phyloP scores from a whole-genome alignment of 164 flowering plant species.

The Aristolochia fimbriata region DNA sequence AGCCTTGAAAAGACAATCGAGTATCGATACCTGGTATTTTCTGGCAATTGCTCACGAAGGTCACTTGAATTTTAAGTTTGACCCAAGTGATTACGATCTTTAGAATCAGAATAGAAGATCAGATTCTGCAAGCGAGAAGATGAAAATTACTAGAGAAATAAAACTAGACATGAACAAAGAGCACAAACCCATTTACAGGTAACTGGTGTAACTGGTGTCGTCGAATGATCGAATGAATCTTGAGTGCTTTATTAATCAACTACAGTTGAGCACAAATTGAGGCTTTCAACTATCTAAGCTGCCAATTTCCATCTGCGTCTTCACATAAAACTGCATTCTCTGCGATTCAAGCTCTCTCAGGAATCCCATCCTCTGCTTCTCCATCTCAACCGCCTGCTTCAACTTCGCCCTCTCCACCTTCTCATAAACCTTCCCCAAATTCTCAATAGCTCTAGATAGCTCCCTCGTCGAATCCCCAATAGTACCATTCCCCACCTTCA shows the following conservation, averaged over 20 bases:
- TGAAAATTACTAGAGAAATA: too few species aligned
- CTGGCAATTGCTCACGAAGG: too few species aligned
- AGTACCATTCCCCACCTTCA: conserved; percentile 4
- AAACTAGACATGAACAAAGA: not conserved
- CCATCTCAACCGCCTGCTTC: conserved; percentile 81
- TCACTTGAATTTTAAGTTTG: too few species aligned
- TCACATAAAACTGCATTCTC: conserved; percentile 83
- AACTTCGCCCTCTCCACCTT: conserved; percentile 63
- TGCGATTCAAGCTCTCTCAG: conserved; percentile 80
- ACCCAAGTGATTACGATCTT: too few species aligned
- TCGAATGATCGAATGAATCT: conserved; percentile 3
- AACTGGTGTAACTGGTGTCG: too few species aligned
- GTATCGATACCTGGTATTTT: too few species aligned
- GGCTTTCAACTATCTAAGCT: not conserved
- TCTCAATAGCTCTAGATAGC: conserved; percentile 50
- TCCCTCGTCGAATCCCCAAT: conserved; percentile 48
- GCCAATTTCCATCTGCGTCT: conserved; percentile 66
- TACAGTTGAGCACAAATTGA: too few species aligned
- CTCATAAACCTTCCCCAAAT: conserved; percentile 78
- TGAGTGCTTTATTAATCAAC: conserved; percentile 18
- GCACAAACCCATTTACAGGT: not conserved
- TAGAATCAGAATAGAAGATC: too few species aligned
- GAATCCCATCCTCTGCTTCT: conserved; percentile 84
- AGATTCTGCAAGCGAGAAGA: too few species aligned
- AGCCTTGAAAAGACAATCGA: too few species aligned